Base-by-base conservation (phyloP, 441 rosid genomes). In the Croton laevigatus region DNA sequence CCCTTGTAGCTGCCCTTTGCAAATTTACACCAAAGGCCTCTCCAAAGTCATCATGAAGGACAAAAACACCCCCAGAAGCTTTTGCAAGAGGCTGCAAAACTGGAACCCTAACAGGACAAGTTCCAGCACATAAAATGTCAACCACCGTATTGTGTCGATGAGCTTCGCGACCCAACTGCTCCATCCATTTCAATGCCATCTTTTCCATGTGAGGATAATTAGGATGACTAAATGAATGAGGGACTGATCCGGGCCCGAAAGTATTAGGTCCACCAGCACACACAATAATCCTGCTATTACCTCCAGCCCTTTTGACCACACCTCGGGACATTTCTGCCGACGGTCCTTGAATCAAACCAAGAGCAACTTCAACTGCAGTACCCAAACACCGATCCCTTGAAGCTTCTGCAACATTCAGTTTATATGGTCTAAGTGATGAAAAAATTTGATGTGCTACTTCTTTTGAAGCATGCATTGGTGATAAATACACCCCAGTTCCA, bases 31-130 rank as follows among this genome's bases (percentile, higher is more conserved):
- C 96, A 76, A 95, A 93, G 69, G 99, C 94, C 84, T 95, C 99
- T 54, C 99, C 97, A 79, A 95, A 92, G 84, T 95, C 98, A 71
- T 95, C 97, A 63, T 92, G 97, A 68, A 95, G 99, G 73, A 95
- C 84, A 86, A 95, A 72, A 68, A 91, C 97, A 73, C 98, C 99
- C 22, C 99, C 99, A 11, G 98, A 89, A 76, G 98, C 85, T 81
- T 89, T 95, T 69, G 93, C 87, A 71, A 95, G 96, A 74, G 97
- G 97, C 83, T 91, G 97, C 74, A 92, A 73, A 44, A 91, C 61
- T 60, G 94, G 96, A 83, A 91, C 86, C 78, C 96, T 84, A 53
- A 92, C 88, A 42, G 98, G 98, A 81, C 97, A 90, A 69, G 91
- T 95, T 82, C 99, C 99, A 79, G 99, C 96, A 65, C 99, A 95